phyloP scores from a whole-genome alignment of 179 eudicot species.

The Silene vulgaris region DNA sequence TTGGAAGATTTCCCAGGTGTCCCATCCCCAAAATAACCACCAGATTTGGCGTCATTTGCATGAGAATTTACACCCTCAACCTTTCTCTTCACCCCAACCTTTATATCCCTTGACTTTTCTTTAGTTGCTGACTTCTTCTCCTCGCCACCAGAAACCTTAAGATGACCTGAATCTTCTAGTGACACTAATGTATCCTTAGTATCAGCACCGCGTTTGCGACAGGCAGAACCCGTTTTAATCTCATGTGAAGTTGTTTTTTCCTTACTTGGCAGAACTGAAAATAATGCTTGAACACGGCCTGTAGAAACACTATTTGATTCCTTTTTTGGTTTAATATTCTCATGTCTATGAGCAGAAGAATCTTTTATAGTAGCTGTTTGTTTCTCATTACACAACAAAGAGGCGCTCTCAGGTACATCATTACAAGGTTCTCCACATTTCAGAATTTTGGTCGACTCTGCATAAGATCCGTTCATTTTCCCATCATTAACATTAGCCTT shows the following conservation, averaged over 20 bases:
- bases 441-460: constrained; percentile 21
- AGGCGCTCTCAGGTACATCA: constrained; percentile 22
- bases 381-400: constrained; percentile 33
- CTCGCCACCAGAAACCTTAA: constrained; percentile 29
- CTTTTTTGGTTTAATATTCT: constrained; percentile 1
- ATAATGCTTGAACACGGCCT: constrained; percentile 11
- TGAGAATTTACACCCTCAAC: constrained; percentile 25
- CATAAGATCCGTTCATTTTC: constrained; percentile 35
- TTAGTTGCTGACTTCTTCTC: constrained; percentile 41
- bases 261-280: constrained; percentile 11
- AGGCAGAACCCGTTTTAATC: constrained; percentile 17
- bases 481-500: constrained; percentile 28
- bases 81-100: constrained; percentile 43
- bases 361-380: constrained; percentile 14
- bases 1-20: constrained; percentile 26
- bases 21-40: constrained; percentile 19
- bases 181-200: constrained; percentile 24
- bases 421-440: constrained; percentile 21
- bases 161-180: constrained; percentile 24
- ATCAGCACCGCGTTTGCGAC: constrained; percentile 25
- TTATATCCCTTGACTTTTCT: constrained; percentile 34
- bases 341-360: constrained; percentile 14
- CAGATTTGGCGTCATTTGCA: constrained; percentile 25
- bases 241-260: constrained; percentile 20
- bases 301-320: neutral